Conservation (phyloP, 768 basidiomycete genomes). For the Dacryopinax primogenitus region DNA sequence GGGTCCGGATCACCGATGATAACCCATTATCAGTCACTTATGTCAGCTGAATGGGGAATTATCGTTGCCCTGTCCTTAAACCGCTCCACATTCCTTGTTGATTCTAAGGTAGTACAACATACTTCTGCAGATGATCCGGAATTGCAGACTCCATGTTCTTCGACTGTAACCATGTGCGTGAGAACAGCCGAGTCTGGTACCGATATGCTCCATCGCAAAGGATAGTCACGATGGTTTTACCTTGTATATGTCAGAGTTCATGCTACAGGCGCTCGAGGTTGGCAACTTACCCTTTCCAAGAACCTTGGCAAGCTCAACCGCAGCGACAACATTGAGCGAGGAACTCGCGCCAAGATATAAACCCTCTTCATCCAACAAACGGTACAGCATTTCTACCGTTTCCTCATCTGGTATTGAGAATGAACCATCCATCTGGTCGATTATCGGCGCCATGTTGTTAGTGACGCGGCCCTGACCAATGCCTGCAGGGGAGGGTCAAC, state of each 20-base stretch:
- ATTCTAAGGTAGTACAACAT: constrained; percentile 48
- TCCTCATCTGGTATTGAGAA: constrained; percentile 78
- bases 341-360: constrained; percentile 89
- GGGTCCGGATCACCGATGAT: not conserved
- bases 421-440: constrained; percentile 66
- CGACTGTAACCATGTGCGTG: constrained; percentile 73
- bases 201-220: constrained; percentile 93
- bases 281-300: constrained; percentile 58
- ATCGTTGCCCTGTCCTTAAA: not conserved
- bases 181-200: constrained; percentile 90
- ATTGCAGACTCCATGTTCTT: constrained; percentile 70
- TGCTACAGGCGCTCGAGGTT: not conserved
- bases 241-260: constrained; percentile 29
- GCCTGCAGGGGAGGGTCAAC: constrained; percentile 34
- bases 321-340: constrained; percentile 89
- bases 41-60: not conserved
- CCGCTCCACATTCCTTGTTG: not conserved
- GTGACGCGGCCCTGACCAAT: constrained; percentile 97
- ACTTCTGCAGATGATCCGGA: constrained; percentile 74
- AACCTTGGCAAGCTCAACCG: constrained; percentile 70
- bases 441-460: constrained; percentile 71
- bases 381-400: constrained; percentile 86
- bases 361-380: constrained; percentile 82
- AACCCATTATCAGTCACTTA: not conserved
- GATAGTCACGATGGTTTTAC: constrained; percentile 74